A percentile compares a stretch with the other conserved stretches of the same genome.
phyloP scores from a whole-genome alignment of 331 rosid species.

The Malus hybrid region DNA sequence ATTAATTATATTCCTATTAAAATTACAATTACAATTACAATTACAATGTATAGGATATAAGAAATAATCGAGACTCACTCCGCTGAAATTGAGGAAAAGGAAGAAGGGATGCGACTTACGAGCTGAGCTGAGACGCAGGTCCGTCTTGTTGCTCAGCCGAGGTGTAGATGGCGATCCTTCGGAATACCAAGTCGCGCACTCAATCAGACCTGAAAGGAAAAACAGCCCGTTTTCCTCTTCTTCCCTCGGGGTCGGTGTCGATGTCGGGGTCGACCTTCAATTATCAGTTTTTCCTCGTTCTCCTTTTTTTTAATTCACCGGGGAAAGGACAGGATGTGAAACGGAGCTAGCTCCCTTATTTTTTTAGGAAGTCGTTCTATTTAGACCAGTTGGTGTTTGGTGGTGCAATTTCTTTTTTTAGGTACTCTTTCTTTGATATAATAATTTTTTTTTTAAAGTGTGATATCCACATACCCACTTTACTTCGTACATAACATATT shows the following conservation, averaged over 20 bases:
- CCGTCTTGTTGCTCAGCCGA: background rate
- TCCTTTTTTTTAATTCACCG: background rate
- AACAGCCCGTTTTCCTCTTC: background rate
- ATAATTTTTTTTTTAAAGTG: too few relatives aligned
- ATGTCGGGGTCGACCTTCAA: background rate
- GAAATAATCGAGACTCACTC: background rate
- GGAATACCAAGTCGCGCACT: background rate
- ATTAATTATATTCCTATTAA: background rate
- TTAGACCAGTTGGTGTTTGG: background rate
- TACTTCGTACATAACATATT: too few relatives aligned
- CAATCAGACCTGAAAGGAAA: background rate
- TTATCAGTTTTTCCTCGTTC: background rate
- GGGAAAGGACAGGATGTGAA: background rate
- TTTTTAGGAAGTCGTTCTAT: background rate
- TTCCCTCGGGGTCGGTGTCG: background rate
- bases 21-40: background rate
- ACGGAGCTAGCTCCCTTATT: background rate
- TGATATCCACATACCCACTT: too few relatives aligned
- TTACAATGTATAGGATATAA: background rate
- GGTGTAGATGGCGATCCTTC: constrained; percentile 4
- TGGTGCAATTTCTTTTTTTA: background rate
- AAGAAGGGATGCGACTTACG: constrained; percentile 2
- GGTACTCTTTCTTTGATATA: background rate
- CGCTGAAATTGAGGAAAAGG: background rate
- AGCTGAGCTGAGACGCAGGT: constrained; percentile 1